Evolutionary conservation across 257 asterid genomes (phyloP), one percentile per base, ranked within the genome.

Genomic region (Fraxinus quadrangulata): DNA sequence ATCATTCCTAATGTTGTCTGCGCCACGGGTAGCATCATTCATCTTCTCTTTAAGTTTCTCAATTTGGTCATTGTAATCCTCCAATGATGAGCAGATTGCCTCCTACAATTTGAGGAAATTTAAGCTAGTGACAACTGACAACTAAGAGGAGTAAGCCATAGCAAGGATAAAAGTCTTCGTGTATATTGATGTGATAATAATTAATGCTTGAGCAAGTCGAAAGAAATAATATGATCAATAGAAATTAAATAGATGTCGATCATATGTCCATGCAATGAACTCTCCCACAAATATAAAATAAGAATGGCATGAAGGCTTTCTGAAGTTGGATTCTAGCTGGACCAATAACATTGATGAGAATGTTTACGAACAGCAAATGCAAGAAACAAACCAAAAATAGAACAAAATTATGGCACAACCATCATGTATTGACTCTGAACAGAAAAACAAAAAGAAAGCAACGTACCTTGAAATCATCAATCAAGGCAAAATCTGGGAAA

Each of bases 21-120:
- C 99, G 23, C 99, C 96, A 71, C 84, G 92, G 0, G 98, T 96
- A 78, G 99, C 96, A 88, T 93, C 99, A 83, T 93, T 93, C 98
- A 96, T 96, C 93, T 93, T 98, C 86, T 92, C 92, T 84, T 96
- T 96, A 76, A 96, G 90, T 79, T 92, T 96, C 83, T 96, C 99
- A 75, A 96, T 96, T 85, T 93, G 97, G 78, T 90, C 97, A 73
- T 96, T 93, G 86, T 96, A 96, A 82, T 96, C 97, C 85, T 93
- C 99, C 88, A 93, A 85, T 40, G 99, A 93, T 67, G 97, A 81
- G 89, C 98, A 93, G 77, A 93, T 96, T 74, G 99, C 99, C 81
- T 96, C 99, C 99, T 95, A 81, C 83, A 86, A 79, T 70, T 75
- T 39, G 31, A 83, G 72, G 71, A 71, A 77, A 63, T 75, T 75